Base-by-base conservation (phyloP, 1,284 basidiomycete genomes). In the Anthracocystis panici-leucophaei region DNA sequence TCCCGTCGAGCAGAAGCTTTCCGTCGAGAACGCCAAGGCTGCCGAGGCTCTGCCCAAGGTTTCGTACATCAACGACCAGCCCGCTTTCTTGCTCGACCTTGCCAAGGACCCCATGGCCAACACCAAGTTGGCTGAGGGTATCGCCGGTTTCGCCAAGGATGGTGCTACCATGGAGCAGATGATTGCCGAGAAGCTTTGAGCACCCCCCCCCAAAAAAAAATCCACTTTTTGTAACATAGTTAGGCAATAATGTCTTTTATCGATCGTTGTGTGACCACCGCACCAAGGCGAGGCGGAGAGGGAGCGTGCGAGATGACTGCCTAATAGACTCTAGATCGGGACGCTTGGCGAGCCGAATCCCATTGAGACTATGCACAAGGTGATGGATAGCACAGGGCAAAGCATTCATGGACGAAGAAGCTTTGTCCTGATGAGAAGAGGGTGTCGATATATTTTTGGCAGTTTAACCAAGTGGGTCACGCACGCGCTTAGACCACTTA, bases 31-130 rank as follows among this genome's bases (percentile, higher is more conserved):
- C 50, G 91, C 92, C 90, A 87, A 76, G 90, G 87, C 64, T 53
- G 88, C 88, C 57, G 89, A 91, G 65, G 88, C 89, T 46, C 89
- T 93, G 73, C 82, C 89, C 59, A 99, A 97, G 88, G 92, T 95
- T 64, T 88, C 91, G 46, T 98, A 86, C 89, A 86, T 99, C 85
- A 90, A 97, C 89, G 90, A 98, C 88, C 93, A 99, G 89, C 88
- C 95, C 74, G 92, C 93, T 85, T 99, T 99, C 92, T 91, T 93
- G 79, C 97, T 94, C 94, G 85, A 89, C 16, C 91, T 99, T 58
- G 90, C 97, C 84, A 90, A 82, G 66, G 82, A 85, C 71, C 63
- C 72, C 49, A 84, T 84, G 83, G 83, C 82, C 62, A 80, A 76
- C 65, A 79, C 81, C 70, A 85, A 86, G 87, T 86, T 89, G 59